Conservation (phyloP, 352 stramenopile species). For the Globisporangium orthogonon region DNA sequence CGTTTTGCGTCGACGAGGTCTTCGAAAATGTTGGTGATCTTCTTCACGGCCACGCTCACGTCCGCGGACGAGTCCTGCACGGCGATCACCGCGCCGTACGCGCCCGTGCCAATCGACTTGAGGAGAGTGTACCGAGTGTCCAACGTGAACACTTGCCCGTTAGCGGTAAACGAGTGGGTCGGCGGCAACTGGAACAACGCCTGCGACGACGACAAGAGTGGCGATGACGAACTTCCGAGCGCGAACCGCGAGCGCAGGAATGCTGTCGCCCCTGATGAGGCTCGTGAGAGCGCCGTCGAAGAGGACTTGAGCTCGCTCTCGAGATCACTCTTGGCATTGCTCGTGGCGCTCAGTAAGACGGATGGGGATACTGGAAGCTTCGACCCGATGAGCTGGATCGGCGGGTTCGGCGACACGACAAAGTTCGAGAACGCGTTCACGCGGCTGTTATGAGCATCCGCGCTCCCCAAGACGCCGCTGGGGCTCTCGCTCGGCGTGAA, state of each 20-base stretch:
- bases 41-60: constrained; percentile 90
- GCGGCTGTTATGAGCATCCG: constrained; percentile 1
- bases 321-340: neutral
- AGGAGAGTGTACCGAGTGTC: constrained; percentile 85
- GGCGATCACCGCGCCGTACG: constrained; percentile 89
- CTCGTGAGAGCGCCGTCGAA: constrained; percentile 6
- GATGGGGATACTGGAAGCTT: neutral
- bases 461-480: neutral
- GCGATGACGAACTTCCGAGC: neutral
- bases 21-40: constrained; percentile 91
- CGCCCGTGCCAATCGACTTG: constrained; percentile 85
- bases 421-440: constrained; percentile 11
- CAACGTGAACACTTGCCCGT: constrained; percentile 81
- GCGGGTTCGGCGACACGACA: constrained; percentile 13
- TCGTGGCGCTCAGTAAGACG: neutral
- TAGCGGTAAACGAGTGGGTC: constrained; percentile 69
- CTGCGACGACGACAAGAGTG: constrained; percentile 13
- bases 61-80: constrained; percentile 51
- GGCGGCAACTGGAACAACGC: constrained; percentile 19
- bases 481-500: constrained; percentile 10
- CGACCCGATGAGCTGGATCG: constrained; percentile 5
- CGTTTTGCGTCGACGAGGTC: constrained; percentile 98
- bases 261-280: constrained; percentile 12
- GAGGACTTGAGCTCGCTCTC: constrained; percentile 8
- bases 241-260: constrained; percentile 12